These are phyloP conservation scores for Rhizodiscina lignyota DNA, from an alignment of 495 filamentous ascomycete species.

Conservation along the genomic window DNA sequence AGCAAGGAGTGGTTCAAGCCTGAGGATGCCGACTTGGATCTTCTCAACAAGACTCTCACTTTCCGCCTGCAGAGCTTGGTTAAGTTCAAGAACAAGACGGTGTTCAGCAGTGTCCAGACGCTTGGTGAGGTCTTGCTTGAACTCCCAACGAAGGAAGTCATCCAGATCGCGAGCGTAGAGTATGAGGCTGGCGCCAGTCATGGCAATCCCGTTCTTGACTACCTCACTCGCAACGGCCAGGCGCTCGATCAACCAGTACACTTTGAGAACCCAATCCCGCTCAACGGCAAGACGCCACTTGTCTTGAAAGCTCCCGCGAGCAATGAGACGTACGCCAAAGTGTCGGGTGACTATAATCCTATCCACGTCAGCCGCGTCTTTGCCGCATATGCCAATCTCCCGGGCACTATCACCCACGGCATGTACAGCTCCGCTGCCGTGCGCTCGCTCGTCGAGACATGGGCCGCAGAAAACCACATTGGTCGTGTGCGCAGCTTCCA, in stretches of 20 bases:
- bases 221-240: constrained; percentile 77
- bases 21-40: constrained; percentile 61
- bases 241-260: constrained; percentile 93
- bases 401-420: constrained; percentile 92
- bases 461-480: constrained; percentile 97
- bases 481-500: constrained; percentile 95
- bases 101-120: constrained; percentile 87
- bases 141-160: constrained; percentile 91
- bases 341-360: constrained; percentile 96
- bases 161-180: constrained; percentile 87
- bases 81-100: constrained; percentile 83
- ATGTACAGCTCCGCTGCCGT: constrained; percentile 99
- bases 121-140: constrained; percentile 85
- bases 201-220: constrained; percentile 93
- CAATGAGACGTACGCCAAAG: constrained; percentile 93
- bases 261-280: constrained; percentile 93
- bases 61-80: constrained; percentile 88
- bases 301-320: constrained; percentile 81
- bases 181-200: constrained; percentile 81
- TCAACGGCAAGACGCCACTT: constrained; percentile 80
- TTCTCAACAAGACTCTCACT: constrained; percentile 80
- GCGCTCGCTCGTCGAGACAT: constrained; percentile 94
- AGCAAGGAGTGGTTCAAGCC: constrained; percentile 96
- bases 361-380: constrained; percentile 98
- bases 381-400: constrained; percentile 82